Evolutionary conservation across 805 yeast species (phyloP).

Genomic region (Pichia eremophila): DNA sequence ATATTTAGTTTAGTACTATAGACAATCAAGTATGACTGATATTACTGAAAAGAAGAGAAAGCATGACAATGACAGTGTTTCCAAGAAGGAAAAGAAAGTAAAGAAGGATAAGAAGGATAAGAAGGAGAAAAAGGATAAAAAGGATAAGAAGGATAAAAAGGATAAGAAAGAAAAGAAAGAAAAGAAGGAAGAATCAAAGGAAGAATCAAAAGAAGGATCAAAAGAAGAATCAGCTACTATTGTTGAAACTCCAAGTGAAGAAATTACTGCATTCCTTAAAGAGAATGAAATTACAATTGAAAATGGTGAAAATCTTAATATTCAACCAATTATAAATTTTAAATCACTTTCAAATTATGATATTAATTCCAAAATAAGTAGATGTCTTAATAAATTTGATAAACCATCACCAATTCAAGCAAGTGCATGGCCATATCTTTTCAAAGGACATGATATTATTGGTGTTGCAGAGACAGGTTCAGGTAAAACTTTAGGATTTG

Average conservation of each 20-base stretch:
- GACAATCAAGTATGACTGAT: slow-evolving; percentile 7
- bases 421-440: slow-evolving; percentile 85
- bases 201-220: slow-evolving; percentile 20
- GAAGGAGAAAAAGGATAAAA: slow-evolving; percentile 23
- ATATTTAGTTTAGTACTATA: too few species aligned
- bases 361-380: slow-evolving; percentile 45
- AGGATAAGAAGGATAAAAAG: slow-evolving; percentile 28
- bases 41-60: slow-evolving; percentile 24
- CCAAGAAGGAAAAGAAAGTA: slow-evolving; percentile 19
- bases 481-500: slow-evolving; percentile 95
- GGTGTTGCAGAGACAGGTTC: slow-evolving; percentile 99
- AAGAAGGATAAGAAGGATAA: slow-evolving; percentile 22
- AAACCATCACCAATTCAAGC: slow-evolving; percentile 96
- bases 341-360: slow-evolving; percentile 37
- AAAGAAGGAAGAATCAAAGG: slow-evolving; percentile 27
- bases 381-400: slow-evolving; percentile 62
- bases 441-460: slow-evolving; percentile 72
- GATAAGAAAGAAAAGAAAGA: slow-evolving; percentile 34
- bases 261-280: slow-evolving; percentile 50
- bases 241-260: slow-evolving; percentile 26
- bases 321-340: slow-evolving; percentile 67
- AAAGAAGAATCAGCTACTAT: slow-evolving; percentile 7
- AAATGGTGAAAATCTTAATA: slow-evolving; percentile 42
- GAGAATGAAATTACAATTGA: slow-evolving; percentile 75
- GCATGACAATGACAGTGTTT: slow-evolving; percentile 15